A percentile compares a stretch with the other conserved stretches of the same genome.
Evolutionary conservation across 768 basidiomycete genomes (phyloP).

Genomic region (Hortiboletus flavorubellus): DNA sequence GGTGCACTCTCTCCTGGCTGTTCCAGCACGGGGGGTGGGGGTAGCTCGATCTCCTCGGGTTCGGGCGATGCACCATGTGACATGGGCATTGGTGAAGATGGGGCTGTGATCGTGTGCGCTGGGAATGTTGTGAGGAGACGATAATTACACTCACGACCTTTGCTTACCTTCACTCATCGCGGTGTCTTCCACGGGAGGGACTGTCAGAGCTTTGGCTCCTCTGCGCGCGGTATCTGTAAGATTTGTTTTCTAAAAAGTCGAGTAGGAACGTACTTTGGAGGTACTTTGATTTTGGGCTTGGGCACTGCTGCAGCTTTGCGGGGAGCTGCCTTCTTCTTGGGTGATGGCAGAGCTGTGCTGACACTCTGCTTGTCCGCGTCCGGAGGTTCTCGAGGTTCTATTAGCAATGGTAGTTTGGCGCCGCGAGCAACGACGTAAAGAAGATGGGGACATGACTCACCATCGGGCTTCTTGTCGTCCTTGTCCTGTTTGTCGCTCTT

Average conservation of each 20-base stretch:
- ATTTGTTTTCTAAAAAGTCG: background rate
- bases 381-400: slow-evolving; percentile 30
- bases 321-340: slow-evolving; percentile 47
- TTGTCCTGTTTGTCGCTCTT: slow-evolving; percentile 48
- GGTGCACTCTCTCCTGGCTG: slow-evolving; percentile 49
- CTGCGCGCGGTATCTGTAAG: slow-evolving; percentile 26
- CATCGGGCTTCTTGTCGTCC: slow-evolving; percentile 46
- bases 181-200: slow-evolving; percentile 46
- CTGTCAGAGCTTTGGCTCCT: slow-evolving; percentile 25
- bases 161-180: slow-evolving; percentile 60
- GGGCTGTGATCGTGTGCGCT: slow-evolving; percentile 68
- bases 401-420: slow-evolving; percentile 11
- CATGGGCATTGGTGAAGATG: slow-evolving; percentile 59
- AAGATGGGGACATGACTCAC: slow-evolving; percentile 34
- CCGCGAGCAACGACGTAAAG: slow-evolving; percentile 14
- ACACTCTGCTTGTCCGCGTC: slow-evolving; percentile 22
- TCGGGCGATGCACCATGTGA: slow-evolving; percentile 45
- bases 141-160: background rate
- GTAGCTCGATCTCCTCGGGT: slow-evolving; percentile 37
- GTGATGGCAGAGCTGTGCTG: slow-evolving; percentile 25
- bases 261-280: slow-evolving; percentile 27
- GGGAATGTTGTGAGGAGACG: slow-evolving; percentile 7
- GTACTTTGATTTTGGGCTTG: slow-evolving; percentile 33
- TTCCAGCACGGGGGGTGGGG: slow-evolving; percentile 29
- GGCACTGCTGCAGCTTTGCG: slow-evolving; percentile 41